Evolutionary conservation across 352 stramenopile species (phyloP).

Genomic region (Phytophthora pini): DNA sequence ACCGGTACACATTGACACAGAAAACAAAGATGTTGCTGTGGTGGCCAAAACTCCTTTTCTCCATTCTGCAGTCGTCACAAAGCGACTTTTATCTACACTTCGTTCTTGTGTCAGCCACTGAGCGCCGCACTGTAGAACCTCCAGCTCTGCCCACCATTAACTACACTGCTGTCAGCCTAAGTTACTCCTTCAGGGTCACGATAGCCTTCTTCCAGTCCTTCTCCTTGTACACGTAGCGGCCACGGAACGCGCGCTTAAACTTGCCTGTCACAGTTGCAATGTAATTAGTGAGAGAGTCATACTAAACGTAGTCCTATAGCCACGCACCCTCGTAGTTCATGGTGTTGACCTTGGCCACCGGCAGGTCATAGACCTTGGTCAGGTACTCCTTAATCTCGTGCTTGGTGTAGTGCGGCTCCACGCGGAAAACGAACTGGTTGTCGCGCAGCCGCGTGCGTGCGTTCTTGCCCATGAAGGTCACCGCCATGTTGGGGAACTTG

Average conservation of each 20-base stretch:
- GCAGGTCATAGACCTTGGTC: slow-evolving; percentile 96
- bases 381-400: slow-evolving; percentile 98
- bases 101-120: neutral
- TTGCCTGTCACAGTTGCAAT: slow-evolving; percentile 60
- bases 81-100: slow-evolving; percentile 20
- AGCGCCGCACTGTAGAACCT: slow-evolving; percentile 1
- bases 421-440: slow-evolving; percentile 93
- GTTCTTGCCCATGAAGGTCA: slow-evolving; percentile 90
- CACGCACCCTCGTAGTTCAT: slow-evolving; percentile 93
- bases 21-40: neutral
- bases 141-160: slow-evolving; percentile 5
- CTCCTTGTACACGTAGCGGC: slow-evolving; percentile 91
- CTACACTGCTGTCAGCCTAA: slow-evolving; percentile 18
- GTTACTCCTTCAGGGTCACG: slow-evolving; percentile 88
- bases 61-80: slow-evolving; percentile 19
- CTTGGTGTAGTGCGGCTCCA: slow-evolving; percentile 96
- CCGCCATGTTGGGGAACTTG: slow-evolving; percentile 89
- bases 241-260: slow-evolving; percentile 89
- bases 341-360: slow-evolving; percentile 95
- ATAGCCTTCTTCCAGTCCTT: slow-evolving; percentile 95
- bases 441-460: slow-evolving; percentile 71
- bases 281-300: neutral
- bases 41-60: slow-evolving; percentile 12
- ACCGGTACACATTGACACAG: neutral
- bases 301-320: neutral